Conservation (phyloP, 2,329 filamentous ascomycete species). For the Fonsecaea monophora region DNA sequence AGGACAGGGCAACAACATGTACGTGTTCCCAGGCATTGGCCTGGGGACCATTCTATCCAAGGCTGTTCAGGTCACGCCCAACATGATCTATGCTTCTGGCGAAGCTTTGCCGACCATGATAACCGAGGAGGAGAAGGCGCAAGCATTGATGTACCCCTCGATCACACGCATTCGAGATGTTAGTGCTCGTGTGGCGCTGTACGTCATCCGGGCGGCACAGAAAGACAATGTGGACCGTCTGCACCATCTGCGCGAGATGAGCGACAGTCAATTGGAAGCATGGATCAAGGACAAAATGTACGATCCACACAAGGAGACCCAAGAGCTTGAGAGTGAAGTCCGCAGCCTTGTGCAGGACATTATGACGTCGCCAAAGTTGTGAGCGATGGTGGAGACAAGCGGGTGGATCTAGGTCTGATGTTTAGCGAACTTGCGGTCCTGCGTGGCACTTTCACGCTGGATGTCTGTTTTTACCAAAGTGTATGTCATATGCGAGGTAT, state of each 20-base stretch:
- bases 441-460: slow-evolving; percentile 4
- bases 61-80: slow-evolving; percentile 82
- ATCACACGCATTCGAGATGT: slow-evolving; percentile 92
- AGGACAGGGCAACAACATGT: slow-evolving; percentile 81
- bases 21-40: slow-evolving; percentile 96
- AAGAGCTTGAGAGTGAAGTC: slow-evolving; percentile 53
- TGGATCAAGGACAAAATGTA: slow-evolving; percentile 60
- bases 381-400: background rate
- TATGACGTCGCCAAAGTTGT: slow-evolving; percentile 28
- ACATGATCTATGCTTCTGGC: slow-evolving; percentile 96
- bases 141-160: slow-evolving; percentile 87
- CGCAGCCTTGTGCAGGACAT: slow-evolving; percentile 34
- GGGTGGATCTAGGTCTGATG: background rate
- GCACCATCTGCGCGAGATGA: slow-evolving; percentile 52
- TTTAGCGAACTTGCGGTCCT: slow-evolving; percentile 17
- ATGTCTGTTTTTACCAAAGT: slow-evolving; percentile 1
- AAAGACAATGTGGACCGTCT: slow-evolving; percentile 72
- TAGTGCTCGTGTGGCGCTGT: slow-evolving; percentile 81
- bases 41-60: slow-evolving; percentile 92
- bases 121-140: slow-evolving; percentile 78
- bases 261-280: slow-evolving; percentile 52
- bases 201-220: slow-evolving; percentile 92
- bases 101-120: slow-evolving; percentile 79
- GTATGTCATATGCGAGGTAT: background rate
- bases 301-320: slow-evolving; percentile 56